phyloP scores from a whole-genome alignment of 164 flowering plant genomes.

The Vitis riparia region DNA sequence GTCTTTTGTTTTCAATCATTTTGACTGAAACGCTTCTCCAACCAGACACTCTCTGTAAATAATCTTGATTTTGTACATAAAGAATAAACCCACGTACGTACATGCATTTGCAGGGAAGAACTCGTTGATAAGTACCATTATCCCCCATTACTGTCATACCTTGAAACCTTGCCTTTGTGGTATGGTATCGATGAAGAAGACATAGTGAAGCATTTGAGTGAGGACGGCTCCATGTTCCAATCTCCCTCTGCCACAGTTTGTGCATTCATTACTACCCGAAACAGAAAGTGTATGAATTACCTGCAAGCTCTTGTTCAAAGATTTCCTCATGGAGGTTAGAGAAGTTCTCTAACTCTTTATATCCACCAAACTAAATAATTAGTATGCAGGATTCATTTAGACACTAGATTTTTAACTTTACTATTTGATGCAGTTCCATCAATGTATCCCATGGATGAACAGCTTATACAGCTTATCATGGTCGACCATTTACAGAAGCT shows the following conservation, averaged over 20 bases:
- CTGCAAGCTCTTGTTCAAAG: slow-evolving; percentile 31
- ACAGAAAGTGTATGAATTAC: slow-evolving; percentile 22
- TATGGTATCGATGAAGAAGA: slow-evolving; percentile 11
- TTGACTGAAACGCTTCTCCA: too few species aligned
- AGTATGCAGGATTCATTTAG: too few species aligned
- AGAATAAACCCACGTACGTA: too few species aligned
- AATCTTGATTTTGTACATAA: too few species aligned
- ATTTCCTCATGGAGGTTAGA: slow-evolving; percentile 32
- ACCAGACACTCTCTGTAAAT: too few species aligned
- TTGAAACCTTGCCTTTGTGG: slow-evolving; percentile 36
- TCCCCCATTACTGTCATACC: slow-evolving; percentile 26
- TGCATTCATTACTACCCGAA: slow-evolving; percentile 35
- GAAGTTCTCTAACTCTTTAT: too few species aligned
- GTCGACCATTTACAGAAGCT: slow-evolving; percentile 30
- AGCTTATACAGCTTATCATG: slow-evolving; percentile 23
- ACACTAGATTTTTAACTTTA: background rate
- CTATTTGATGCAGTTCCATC: slow-evolving; percentile 23
- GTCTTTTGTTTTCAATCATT: too few species aligned
- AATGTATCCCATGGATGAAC: slow-evolving; percentile 20
- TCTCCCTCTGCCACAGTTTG: slow-evolving; percentile 47
- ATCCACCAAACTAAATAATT: too few species aligned
- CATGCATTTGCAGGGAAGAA: slow-evolving; percentile 24
- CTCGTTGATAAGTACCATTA: slow-evolving; percentile 5
- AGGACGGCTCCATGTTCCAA: slow-evolving; percentile 43
- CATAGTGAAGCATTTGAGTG: slow-evolving; percentile 18